Evolutionary conservation across 805 yeast species (phyloP), one percentile per base, ranked within the genome.

Genomic region (Candida boleticola): DNA sequence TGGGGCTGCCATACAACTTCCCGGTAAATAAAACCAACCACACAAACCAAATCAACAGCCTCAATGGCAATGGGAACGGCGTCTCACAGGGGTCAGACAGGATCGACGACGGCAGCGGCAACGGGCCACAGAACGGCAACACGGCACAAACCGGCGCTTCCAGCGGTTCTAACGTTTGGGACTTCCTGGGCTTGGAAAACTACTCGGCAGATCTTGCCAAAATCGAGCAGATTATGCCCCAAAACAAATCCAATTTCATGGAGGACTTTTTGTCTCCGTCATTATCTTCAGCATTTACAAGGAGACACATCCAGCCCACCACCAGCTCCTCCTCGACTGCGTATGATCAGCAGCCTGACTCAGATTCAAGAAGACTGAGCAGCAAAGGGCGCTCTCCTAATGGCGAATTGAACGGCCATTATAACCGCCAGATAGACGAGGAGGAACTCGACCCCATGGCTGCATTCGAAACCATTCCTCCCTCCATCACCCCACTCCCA

Each of bases 401-500:
- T 23, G 27, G 27, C 27, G 21, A 11, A n/a, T 37, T 18, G 33
- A 37, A 9, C 14, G n/a, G n/a, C n/a, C n/a, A n/a, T n/a, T n/a
- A n/a, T n/a, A n/a, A n/a, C n/a, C n/a, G n/a, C n/a, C n/a, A n/a
- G n/a, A n/a, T n/a, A n/a, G 18, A 29, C 9, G 18, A 23, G 27
- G 27, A 23, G 11, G 27, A 23, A 11, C 16, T 31, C 21, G 18
- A 31, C 22, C 39, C 53, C 4, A 50, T 48, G 9, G 48, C 46
- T 13, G 25, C 46, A 6, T 45, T 47, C 39, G 36, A 40, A n/a
- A 52, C 53, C 19, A 58, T 59, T 18, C 71, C 74, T 1, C 66
- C 65, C 0, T 61, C 50, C 51, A 43, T 68, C 1, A 42, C 52
- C n/a, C 80, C 82, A 1, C 55, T 82, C 3, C 90, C 93, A 0